phyloP scores from a whole-genome alignment of 2,329 filamentous ascomycete species.

The Pyricularia grisea region DNA sequence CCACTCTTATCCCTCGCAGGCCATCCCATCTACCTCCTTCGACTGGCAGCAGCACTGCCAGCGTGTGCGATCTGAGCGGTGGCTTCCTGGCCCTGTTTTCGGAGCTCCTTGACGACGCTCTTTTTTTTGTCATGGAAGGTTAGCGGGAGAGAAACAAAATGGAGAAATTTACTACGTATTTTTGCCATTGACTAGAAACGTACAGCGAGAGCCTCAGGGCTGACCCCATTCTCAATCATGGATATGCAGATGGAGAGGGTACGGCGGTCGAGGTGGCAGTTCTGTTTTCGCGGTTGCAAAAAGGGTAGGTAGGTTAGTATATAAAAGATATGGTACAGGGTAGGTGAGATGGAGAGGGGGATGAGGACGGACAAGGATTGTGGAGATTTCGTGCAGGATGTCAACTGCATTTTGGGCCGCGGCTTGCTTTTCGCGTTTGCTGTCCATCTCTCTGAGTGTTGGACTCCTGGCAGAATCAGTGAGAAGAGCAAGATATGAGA shows the following conservation, averaged over 20 bases:
- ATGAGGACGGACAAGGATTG: conserved; percentile 61
- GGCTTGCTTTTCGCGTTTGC: conserved; percentile 56
- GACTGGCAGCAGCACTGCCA: conserved; percentile 8
- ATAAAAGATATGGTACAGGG: neutral
- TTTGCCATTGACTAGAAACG: conserved; percentile 24
- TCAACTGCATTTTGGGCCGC: conserved; percentile 76
- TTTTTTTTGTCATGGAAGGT: conserved; percentile 16
- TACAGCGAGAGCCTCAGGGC: conserved; percentile 90
- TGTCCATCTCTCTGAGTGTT: conserved; percentile 21
- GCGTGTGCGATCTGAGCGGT: conserved; percentile 28
- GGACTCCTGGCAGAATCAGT: neutral
- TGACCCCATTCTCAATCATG: conserved; percentile 93
- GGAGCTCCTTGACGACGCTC: conserved; percentile 51
- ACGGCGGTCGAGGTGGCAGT: conserved; percentile 84
- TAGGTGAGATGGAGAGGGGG: neutral
- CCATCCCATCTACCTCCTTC: conserved; percentile 12
- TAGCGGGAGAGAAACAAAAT: too few relatives aligned
- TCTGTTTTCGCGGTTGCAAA: conserved; percentile 40
- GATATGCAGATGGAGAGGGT: conserved; percentile 93
- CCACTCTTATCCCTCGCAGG: neutral
- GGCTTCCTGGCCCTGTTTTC: conserved; percentile 43
- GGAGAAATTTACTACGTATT: neutral
- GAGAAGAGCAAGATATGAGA: neutral
- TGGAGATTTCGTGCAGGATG: conserved; percentile 77
- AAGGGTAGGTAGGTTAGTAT: neutral